Evolutionary conservation across 2,329 filamentous ascomycete species (phyloP), one percentile per base, ranked within the genome.

Genomic region (Harringtonia aguacate): DNA sequence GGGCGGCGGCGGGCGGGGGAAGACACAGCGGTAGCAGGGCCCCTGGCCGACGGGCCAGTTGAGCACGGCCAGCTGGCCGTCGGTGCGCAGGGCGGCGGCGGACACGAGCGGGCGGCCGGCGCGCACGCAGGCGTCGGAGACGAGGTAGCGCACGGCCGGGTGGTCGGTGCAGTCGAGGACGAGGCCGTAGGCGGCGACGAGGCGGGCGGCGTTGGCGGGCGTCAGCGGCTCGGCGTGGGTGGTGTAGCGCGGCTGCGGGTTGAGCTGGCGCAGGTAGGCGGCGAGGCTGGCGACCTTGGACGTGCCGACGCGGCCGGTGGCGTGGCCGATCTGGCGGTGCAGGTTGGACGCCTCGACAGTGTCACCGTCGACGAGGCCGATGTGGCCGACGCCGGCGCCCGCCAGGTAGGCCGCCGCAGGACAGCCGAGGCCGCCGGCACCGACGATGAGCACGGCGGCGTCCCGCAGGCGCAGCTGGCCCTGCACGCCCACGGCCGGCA

Each of bases 91-190:
- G 0, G 92, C 90, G 1, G 89, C 94, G 1, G 90, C 92, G 4
- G 88, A 95, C 13, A 97, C 77, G 15, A 98, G 74, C 0, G 86
- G 80, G 56, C 87, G 92, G 3, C 72, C 66, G 1, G 89, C 70
- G 4, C 95, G 68, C 10, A 95, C 84, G 53, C 87, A 94, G 15
- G 84, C 77, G 58, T 98, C 92, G 0, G 87, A 95, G 51, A 97
- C 86, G 37, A 97, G 75, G 60, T 98, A 97, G 36, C 92, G 84
- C 0, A 87, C 86, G 2, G 86, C 83, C 0, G 92, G 90, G 51
- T 90, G 88, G 62, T 98, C 92, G 10, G 90, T 97, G 60, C 92
- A 98, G 61, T 98, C 92, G 13, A 98, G 77, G 2, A 97, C 78
- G 1, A 95, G 53, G 54, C 95, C 86, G 58, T 94, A 97, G 4